Percentiles rank a stretch among this genome's conserved stretches.
These are phyloP conservation scores for Gillenia trifoliata DNA, from an alignment of 306 rosid genomes.

Conservation along the genomic window DNA sequence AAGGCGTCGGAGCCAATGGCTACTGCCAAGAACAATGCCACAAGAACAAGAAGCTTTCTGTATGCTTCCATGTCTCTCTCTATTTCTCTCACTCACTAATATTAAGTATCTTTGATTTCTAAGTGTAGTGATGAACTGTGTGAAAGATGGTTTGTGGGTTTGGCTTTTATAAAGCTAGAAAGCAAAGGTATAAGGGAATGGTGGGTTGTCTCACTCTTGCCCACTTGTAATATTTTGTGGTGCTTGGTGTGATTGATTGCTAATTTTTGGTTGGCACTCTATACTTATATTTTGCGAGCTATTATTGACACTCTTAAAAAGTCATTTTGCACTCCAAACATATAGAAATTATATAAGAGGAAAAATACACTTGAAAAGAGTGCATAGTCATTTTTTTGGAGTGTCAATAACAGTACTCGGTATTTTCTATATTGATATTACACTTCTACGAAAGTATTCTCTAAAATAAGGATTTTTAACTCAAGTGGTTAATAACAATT, in stretches of 20 bases:
- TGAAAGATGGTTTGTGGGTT: not conserved
- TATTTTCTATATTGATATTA: too few species aligned
- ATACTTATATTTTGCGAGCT: too few species aligned
- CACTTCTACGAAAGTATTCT: too few species aligned
- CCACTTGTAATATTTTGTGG: not conserved
- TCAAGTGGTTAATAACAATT: too few species aligned
- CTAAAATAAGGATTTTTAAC: too few species aligned
- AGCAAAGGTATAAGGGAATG: not conserved
- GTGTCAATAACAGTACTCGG: too few species aligned
- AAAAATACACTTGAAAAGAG: too few species aligned
- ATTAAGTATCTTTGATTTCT: not conserved
- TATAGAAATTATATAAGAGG: too few species aligned
- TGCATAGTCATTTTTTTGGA: too few species aligned
- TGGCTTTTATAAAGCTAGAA: not conserved
- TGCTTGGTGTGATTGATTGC: not conserved
- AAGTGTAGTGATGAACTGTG: not conserved
- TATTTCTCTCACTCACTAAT: not conserved
- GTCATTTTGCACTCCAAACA: too few species aligned
- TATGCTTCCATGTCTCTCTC: conserved; percentile 10
- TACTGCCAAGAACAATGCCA: conserved; percentile 1
- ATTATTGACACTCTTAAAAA: too few species aligned
- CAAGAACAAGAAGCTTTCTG: conserved; percentile 8
- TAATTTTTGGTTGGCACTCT: not conserved
- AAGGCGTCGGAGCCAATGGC: not conserved
- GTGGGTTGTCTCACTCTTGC: not conserved